Evolutionary conservation across 768 basidiomycete species (phyloP).

Genomic region (Tulasnella sp.): DNA sequence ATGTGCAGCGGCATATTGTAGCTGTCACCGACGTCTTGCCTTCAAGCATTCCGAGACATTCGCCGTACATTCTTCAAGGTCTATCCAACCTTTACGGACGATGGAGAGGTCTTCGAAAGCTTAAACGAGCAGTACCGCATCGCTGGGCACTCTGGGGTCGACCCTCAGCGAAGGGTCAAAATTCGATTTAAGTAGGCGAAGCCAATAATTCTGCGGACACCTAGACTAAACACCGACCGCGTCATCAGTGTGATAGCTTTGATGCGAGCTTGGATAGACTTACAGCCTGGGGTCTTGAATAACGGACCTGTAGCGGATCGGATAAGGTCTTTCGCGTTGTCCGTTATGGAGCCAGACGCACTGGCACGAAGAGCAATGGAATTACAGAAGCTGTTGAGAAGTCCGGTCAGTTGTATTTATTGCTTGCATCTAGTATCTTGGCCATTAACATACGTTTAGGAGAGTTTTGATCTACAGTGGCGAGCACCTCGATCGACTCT

Average conservation of each 20-base stretch:
- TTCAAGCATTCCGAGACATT: conserved; percentile 37
- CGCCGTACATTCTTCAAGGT: conserved; percentile 44
- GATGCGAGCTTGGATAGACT: not conserved
- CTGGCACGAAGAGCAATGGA: not conserved
- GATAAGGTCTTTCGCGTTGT: not conserved
- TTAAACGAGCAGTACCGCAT: conserved; percentile 44
- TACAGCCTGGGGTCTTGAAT: not conserved
- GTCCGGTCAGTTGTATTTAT: not conserved
- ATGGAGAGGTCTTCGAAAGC: conserved; percentile 43
- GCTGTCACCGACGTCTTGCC: not conserved
- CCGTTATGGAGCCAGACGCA: not conserved
- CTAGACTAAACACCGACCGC: not conserved
- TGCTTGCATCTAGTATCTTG: not conserved
- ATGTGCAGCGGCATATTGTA: not conserved
- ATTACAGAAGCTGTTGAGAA: not conserved
- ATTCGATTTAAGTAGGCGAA: conserved; percentile 22
- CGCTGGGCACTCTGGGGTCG: conserved; percentile 28
- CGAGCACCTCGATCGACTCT: not conserved
- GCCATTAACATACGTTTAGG: not conserved
- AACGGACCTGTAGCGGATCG: not conserved
- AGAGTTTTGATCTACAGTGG: conserved; percentile 12
- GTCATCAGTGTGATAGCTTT: not conserved
- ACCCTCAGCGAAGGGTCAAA: not conserved
- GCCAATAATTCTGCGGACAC: not conserved
- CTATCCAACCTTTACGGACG: conserved; percentile 46